Conservation (phyloP, 495 filamentous ascomycete genomes). For the Trichoderma asperelloides region DNA sequence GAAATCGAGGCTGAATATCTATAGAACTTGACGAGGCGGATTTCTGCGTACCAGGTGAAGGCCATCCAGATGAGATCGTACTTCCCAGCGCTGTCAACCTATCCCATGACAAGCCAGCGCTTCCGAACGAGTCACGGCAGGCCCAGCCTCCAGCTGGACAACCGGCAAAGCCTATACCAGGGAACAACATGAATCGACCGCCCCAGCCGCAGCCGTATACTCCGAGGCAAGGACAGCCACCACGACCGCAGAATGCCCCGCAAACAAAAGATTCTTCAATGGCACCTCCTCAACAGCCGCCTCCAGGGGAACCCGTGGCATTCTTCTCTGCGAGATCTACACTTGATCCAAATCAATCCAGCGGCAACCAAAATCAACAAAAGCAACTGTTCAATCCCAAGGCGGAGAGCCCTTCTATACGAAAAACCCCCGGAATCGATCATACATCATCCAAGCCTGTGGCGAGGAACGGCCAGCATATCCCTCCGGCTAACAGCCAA, state of each 20-base stretch:
- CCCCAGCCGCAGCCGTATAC: conserved; percentile 29
- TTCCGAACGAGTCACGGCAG: not conserved
- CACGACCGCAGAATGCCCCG: conserved; percentile 11
- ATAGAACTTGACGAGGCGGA: conserved; percentile 54
- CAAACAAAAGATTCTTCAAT: conserved; percentile 13
- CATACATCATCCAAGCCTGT: conserved; percentile 65
- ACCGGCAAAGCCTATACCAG: not conserved
- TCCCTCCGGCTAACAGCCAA: conserved; percentile 24
- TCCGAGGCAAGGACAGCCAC: conserved; percentile 24
- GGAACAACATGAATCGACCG: not conserved
- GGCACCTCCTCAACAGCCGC: conserved; percentile 9
- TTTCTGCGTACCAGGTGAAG: conserved; percentile 49
- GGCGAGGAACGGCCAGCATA: conserved; percentile 35
- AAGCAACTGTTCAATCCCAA: conserved; percentile 67
- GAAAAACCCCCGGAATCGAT: conserved; percentile 83
- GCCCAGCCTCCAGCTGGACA: no score
- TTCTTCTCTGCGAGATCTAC: conserved; percentile 2
- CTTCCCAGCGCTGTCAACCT: conserved; percentile 18
- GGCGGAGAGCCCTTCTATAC: conserved; percentile 75
- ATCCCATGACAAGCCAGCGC: conserved; percentile 4
- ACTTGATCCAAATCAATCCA: not conserved
- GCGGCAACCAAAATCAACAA: not conserved
- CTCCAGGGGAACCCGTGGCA: conserved; percentile 15
- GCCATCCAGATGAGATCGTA: conserved; percentile 56
- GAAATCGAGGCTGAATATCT: conserved; percentile 12